phyloP scores from a whole-genome alignment of 225 moss, liverwort and hornwort genomes.

The Marchantia paleacea region DNA sequence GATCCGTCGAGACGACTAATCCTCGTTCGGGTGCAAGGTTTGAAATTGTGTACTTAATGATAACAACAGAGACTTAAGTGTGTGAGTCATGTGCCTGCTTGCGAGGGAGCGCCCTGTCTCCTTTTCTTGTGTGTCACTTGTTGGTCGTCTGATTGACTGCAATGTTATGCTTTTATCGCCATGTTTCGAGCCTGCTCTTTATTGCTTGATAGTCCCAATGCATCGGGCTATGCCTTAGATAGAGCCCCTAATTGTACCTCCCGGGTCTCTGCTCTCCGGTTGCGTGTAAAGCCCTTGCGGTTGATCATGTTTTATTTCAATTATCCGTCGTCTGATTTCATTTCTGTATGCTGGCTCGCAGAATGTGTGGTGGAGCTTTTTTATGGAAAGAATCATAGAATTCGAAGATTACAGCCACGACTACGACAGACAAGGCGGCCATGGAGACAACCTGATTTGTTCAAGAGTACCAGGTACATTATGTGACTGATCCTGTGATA shows the following conservation, averaged over 20 bases:
- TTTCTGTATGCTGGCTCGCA: not conserved
- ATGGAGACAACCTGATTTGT: constrained; percentile 20
- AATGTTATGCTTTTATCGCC: too few relatives aligned
- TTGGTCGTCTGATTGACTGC: too few relatives aligned
- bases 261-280: too few relatives aligned
- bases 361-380: constrained; percentile 29
- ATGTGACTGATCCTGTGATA: not conserved
- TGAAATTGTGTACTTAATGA: not conserved
- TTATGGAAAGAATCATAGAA: constrained; percentile 13
- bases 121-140: not conserved
- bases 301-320: not conserved
- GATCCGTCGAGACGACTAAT: not conserved
- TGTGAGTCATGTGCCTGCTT: not conserved
- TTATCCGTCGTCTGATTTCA: not conserved
- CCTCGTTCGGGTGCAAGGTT: not conserved
- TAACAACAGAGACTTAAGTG: not conserved
- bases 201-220: too few relatives aligned
- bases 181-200: too few relatives aligned
- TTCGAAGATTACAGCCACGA: constrained; percentile 10
- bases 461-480: constrained; percentile 12
- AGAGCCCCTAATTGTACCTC: too few relatives aligned
- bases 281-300: too few relatives aligned
- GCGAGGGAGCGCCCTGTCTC: not conserved
- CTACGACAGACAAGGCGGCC: constrained; percentile 19
- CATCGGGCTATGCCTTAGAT: too few relatives aligned